Evolutionary conservation across 2,329 filamentous ascomycete species (phyloP), one percentile per base, ranked within the genome.

Genomic region (Corynespora cassiicola): DNA sequence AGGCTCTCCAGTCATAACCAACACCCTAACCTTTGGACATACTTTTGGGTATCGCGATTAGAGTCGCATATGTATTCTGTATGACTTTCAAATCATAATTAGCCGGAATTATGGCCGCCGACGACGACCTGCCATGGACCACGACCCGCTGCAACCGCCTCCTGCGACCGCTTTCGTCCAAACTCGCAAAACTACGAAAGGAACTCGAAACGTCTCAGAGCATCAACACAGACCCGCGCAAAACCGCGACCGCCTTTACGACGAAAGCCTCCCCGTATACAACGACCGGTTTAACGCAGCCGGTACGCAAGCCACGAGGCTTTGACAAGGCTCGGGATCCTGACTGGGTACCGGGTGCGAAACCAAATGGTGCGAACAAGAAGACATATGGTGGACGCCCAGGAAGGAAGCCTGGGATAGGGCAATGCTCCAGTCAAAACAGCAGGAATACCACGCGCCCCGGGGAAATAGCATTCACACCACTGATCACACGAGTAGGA

Each of bases 131-230:
- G 15, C 62, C 68, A 30, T 74, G 70, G 70, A 74, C 68, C 6
- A 67, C 69, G 11, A 61, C 67, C 29, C 66, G 70, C 25, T 74
- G 71, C 51, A 71, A 71, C 41, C 65, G 71, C 33, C 56, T 74
- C 4, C 59, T 74, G 1, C 63, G 71, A 26, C 70, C 70, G 10
- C 61, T 74, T 9, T 65, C 67, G 11, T 69, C 67, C 10, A 66
- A 70, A 45, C 63, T 74, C 30, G 52, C 58, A 18, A 68, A 68
- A 18, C 56, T 74, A 6, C 55, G 64, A 23, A 70, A 65, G 40
- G 53, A 64, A 36, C 46, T 55, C 17, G 61, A 64, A 20, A 44
- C 38, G 31, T 52, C 53, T n/a, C 53, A 47, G 10, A 50, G 34
- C 10, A 33, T 51, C 14, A 29, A 34, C 22, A 42, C 34, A 30